Evolutionary conservation across 257 asterid genomes (phyloP), one percentile per base, ranked within the genome.

Genomic region (Nicotiana tabacum): DNA sequence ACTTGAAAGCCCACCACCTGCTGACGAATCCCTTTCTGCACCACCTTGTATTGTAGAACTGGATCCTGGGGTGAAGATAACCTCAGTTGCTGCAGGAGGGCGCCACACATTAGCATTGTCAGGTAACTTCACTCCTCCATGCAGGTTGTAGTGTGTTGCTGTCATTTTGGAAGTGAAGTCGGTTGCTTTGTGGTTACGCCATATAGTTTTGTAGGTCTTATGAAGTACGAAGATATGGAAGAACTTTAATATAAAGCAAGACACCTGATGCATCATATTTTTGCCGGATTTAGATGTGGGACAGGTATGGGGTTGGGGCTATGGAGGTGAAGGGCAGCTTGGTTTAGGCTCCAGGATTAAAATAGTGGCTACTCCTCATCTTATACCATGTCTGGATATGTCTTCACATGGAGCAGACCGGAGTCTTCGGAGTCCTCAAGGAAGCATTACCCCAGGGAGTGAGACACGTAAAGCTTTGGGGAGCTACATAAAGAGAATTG

Each of bases 221-320:
- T 90, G 94, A 87, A 81, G 94, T 90, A 85, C 56, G 88, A 85
- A 87, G 93, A 77, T 85, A 82, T 77, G 76, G 91, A 90, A 87
- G 91, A 87, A 84, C 87, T 89, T 88, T 87, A 88, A 82, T 90
- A 87, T 91, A 91, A 89, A 83, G 87, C 88, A 88, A 89, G 93
- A 88, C 85, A 87, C 81, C 97, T 93, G 92, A 91, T 87, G 86
- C 89, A 79, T 90, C 93, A 80, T 90, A 77, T 88, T 91, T 92
- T 90, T 89, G 67, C 90, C 87, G 89, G 89, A 89, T 92, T 83
- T 90, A 92, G 98, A 93, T 92, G 91, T 87, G 83, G 97, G 97
- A 91, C 97, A 90, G 94, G 95, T 93, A 53, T 93, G 97, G 95
- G 97, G 95, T 90, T 93, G 97, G 97, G 97, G 95, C 94, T 93